Conservation (phyloP, 2,329 filamentous ascomycete genomes). For the Allantophomopsis lycopodina region DNA sequence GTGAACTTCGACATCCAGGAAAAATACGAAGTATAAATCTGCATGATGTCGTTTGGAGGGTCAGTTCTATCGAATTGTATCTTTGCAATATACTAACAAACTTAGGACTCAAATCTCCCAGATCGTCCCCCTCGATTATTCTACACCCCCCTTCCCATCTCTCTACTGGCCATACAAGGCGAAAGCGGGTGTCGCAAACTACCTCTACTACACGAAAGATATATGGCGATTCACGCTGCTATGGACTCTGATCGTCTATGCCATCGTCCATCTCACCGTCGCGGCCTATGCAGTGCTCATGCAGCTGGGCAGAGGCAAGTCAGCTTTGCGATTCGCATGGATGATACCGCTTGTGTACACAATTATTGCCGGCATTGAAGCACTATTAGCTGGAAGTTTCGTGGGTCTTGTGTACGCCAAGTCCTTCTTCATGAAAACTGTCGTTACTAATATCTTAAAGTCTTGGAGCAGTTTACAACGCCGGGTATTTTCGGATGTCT, state of each 20-base stretch:
- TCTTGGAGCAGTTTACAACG: slow-evolving; percentile 50
- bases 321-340: slow-evolving; percentile 29
- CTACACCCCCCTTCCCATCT: slow-evolving; percentile 48
- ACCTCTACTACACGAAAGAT: slow-evolving; percentile 46
- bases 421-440: background rate
- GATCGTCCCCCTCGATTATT: slow-evolving; percentile 32
- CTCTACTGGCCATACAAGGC: slow-evolving; percentile 46
- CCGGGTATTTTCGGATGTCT: slow-evolving; percentile 59
- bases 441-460: slow-evolving; percentile 20
- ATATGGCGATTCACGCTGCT: slow-evolving; percentile 58
- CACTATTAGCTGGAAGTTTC: slow-evolving; percentile 50
- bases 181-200: slow-evolving; percentile 25
- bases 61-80: too few species aligned
- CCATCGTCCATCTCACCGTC: slow-evolving; percentile 41
- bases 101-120: slow-evolving; percentile 11
- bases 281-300: slow-evolving; percentile 45
- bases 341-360: slow-evolving; percentile 44
- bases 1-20: too few species aligned
- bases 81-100: slow-evolving; percentile 1
- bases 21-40: too few species aligned
- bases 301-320: slow-evolving; percentile 27
- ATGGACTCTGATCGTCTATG: slow-evolving; percentile 56
- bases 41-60: too few species aligned
- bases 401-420: slow-evolving; percentile 47
- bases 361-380: slow-evolving; percentile 48